A percentile compares a stretch with the other conserved stretches of the same genome.
Evolutionary conservation across 1,284 basidiomycete species (phyloP).

Genomic region (Tausonia pullulans): DNA sequence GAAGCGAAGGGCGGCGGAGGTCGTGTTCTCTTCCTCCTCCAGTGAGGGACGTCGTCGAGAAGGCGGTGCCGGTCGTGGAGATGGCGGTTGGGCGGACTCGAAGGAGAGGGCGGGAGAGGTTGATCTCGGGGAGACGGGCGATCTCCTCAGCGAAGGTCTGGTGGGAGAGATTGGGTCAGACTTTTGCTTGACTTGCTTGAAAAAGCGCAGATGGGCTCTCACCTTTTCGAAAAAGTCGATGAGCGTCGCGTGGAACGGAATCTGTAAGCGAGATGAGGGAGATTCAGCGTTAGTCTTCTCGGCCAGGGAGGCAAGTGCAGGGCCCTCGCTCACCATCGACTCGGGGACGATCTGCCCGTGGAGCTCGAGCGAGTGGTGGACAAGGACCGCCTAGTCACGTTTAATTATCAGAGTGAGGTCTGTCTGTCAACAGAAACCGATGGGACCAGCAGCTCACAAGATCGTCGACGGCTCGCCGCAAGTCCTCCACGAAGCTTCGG

Average conservation of each 20-base stretch:
- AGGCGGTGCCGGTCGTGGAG: neutral
- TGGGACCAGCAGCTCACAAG: slow-evolving; percentile 45
- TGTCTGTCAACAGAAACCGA: neutral
- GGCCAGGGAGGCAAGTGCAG: no score
- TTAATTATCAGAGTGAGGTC: neutral
- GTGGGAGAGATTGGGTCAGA: slow-evolving; percentile 48
- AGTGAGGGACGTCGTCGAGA: neutral
- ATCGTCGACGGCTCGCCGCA: slow-evolving; percentile 65
- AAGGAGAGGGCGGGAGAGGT: no score
- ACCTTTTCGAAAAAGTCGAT: slow-evolving; percentile 44
- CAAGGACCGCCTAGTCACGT: slow-evolving; percentile 51
- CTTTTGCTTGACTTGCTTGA: neutral
- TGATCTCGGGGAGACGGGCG: slow-evolving; percentile 1
- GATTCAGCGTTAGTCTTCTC: no score
- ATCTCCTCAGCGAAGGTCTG: slow-evolving; percentile 88
- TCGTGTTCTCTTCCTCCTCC: neutral
- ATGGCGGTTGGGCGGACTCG: neutral
- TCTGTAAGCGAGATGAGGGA: no score
- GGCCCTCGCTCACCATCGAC: slow-evolving; percentile 50
- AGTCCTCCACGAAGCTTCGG: slow-evolving; percentile 53
- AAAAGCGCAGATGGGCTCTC: neutral
- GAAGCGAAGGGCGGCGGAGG: neutral
- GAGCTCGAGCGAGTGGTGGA: slow-evolving; percentile 70
- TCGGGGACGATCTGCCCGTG: slow-evolving; percentile 71
- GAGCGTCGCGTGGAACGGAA: slow-evolving; percentile 77